These are phyloP conservation scores for Entomophthora muscae DNA, from an alignment of 371 early-diverging fungal species.

Conservation along the genomic window DNA sequence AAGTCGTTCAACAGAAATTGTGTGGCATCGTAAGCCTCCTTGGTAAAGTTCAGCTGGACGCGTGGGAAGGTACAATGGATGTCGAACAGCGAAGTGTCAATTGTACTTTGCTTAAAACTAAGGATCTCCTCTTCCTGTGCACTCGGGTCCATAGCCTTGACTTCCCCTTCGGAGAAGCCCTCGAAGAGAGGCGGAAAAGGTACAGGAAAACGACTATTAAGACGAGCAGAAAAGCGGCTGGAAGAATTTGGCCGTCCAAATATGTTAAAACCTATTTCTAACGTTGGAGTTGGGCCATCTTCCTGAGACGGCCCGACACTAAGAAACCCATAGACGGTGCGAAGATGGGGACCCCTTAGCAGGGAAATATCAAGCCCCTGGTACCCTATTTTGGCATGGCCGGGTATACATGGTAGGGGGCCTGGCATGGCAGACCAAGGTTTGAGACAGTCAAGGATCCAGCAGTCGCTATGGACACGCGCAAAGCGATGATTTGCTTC, in stretches of 20 bases:
- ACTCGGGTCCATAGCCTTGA: conserved; percentile 22
- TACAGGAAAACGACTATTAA: conserved; percentile 1
- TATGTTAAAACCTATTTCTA: background rate
- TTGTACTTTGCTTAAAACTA: conserved; percentile 37
- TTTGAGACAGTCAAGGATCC: background rate
- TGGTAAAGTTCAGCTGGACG: conserved; percentile 32
- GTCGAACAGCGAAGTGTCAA: conserved; percentile 37
- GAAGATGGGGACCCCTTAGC: background rate
- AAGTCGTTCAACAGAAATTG: conserved; percentile 53
- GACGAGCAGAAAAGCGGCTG: background rate
- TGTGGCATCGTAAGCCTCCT: conserved; percentile 35
- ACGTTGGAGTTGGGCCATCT: background rate
- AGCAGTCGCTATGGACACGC: background rate
- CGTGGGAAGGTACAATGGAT: conserved; percentile 46
- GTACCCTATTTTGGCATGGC: background rate
- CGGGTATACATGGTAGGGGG: background rate
- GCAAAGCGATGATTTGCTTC: background rate
- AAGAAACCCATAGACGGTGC: background rate
- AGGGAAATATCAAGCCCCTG: conserved; percentile 10
- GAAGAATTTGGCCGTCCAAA: background rate
- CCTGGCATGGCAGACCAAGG: background rate
- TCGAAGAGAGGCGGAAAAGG: conserved; percentile 17
- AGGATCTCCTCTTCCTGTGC: conserved; percentile 40
- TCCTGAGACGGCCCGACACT: background rate
- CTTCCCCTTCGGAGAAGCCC: conserved; percentile 22